Evolutionary conservation across 1,284 basidiomycete genomes (phyloP).

Genomic region (Lentinus polychrous): DNA sequence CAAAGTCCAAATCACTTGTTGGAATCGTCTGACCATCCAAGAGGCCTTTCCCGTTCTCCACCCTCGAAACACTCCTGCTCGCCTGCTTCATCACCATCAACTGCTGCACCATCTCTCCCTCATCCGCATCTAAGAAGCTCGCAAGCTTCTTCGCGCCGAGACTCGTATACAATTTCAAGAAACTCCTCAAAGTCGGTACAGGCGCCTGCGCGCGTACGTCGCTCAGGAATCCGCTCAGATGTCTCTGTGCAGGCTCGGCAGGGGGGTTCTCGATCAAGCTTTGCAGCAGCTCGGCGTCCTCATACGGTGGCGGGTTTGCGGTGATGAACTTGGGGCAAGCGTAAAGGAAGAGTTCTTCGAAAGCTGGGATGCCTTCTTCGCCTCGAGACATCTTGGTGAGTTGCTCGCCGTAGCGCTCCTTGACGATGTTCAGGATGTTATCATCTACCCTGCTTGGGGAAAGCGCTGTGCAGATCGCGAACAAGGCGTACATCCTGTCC

Average conservation of each 20-base stretch:
- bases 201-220: slow-evolving; percentile 73
- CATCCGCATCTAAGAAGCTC: slow-evolving; percentile 82
- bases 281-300: slow-evolving; percentile 66
- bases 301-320: slow-evolving; percentile 90
- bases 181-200: slow-evolving; percentile 82
- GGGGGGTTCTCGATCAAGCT: slow-evolving; percentile 41
- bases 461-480: slow-evolving; percentile 89
- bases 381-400: slow-evolving; percentile 80
- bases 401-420: slow-evolving; percentile 92
- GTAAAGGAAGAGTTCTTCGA: slow-evolving; percentile 91
- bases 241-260: slow-evolving; percentile 77
- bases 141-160: slow-evolving; percentile 90
- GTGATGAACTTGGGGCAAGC: slow-evolving; percentile 97
- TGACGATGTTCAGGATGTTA: slow-evolving; percentile 88
- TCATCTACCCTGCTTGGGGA: slow-evolving; percentile 91
- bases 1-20: slow-evolving; percentile 93
- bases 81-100: slow-evolving; percentile 95
- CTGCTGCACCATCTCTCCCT: slow-evolving; percentile 93
- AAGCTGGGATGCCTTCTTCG: slow-evolving; percentile 75
- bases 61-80: slow-evolving; percentile 66
- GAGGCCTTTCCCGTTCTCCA: slow-evolving; percentile 48
- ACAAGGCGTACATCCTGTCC: slow-evolving; percentile 95
- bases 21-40: slow-evolving; percentile 84
- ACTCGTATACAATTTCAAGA: slow-evolving; percentile 94
- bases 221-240: slow-evolving; percentile 77